These are phyloP conservation scores for Ceratobasidium theobromae DNA, from an alignment of 1,284 basidiomycete species.

Conservation along the genomic window DNA sequence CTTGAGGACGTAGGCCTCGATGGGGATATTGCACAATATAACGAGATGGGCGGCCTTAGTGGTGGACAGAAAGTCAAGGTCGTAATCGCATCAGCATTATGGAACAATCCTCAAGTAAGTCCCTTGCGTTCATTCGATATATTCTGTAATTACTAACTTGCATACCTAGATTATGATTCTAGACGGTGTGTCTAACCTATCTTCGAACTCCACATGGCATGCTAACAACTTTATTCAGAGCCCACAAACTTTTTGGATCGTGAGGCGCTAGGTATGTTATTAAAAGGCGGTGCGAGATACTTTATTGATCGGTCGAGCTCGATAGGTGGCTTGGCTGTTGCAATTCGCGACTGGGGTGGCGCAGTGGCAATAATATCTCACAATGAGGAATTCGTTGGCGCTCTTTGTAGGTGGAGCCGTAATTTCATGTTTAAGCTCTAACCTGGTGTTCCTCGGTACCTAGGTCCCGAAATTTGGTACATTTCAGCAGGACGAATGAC, in stretches of 20 bases:
- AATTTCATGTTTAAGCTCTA: not conserved
- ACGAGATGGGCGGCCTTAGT: constrained; percentile 88
- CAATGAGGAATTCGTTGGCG: constrained; percentile 74
- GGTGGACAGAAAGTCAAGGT: constrained; percentile 98
- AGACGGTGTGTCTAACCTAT: constrained; percentile 32
- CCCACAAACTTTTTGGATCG: constrained; percentile 97
- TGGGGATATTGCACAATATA: constrained; percentile 96
- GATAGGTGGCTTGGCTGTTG: constrained; percentile 84
- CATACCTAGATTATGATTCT: constrained; percentile 35
- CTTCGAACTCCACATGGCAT: not conserved
- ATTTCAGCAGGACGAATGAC: constrained; percentile 78
- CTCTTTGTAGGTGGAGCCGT: constrained; percentile 67
- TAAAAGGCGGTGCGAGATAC: constrained; percentile 30
- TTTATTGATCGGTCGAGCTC: constrained; percentile 45
- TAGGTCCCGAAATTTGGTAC: constrained; percentile 82
- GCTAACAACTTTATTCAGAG: constrained; percentile 57
- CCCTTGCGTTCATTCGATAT: not conserved
- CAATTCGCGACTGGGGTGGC: constrained; percentile 95
- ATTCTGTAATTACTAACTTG: not conserved
- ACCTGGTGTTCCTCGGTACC: no score
- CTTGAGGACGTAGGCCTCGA: constrained; percentile 94
- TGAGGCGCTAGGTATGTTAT: constrained; percentile 63
- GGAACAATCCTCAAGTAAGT: constrained; percentile 87
- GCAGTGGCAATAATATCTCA: constrained; percentile 65
- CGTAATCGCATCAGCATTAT: constrained; percentile 90